Conservation (phyloP, 805 yeast species). For the Monosporozyma unispora region DNA sequence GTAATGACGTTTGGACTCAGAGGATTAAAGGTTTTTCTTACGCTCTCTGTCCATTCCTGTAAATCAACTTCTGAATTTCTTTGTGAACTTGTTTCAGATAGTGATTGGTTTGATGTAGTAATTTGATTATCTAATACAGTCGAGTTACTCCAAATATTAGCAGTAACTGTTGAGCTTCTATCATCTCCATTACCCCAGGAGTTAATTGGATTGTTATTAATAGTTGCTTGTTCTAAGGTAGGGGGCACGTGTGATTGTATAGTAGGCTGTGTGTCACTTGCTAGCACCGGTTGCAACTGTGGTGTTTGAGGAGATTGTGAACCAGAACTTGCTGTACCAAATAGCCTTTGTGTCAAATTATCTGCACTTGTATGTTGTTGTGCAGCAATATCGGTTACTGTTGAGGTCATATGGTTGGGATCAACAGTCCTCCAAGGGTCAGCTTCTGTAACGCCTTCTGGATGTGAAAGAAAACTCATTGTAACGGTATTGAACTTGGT, state of each 20-base stretch:
- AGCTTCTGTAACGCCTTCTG: conserved; percentile 5
- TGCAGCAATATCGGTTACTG: background rate
- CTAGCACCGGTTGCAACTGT: background rate
- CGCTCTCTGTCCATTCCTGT: conserved; percentile 17
- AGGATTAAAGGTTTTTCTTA: conserved; percentile 27
- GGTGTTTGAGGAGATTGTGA: background rate
- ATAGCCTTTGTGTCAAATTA: conserved; percentile 2
- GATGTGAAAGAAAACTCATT: background rate
- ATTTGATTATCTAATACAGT: background rate
- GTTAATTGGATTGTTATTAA: background rate
- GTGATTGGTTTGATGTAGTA: background rate
- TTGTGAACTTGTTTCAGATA: background rate
- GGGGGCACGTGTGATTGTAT: background rate
- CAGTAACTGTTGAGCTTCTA: background rate
- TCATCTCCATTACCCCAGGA: background rate
- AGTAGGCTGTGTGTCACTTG: background rate
- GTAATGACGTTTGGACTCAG: conserved; percentile 35
- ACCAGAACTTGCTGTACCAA: background rate
- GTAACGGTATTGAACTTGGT: background rate
- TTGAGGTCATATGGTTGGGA: conserved; percentile 2
- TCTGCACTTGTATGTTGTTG: background rate
- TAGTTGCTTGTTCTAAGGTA: background rate
- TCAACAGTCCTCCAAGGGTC: conserved; percentile 12
- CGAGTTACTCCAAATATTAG: background rate
- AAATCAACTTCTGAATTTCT: conserved; percentile 1